Evolutionary conservation across 2,329 filamentous ascomycete genomes (phyloP).

Genomic region (Apiospora pterosperma): DNA sequence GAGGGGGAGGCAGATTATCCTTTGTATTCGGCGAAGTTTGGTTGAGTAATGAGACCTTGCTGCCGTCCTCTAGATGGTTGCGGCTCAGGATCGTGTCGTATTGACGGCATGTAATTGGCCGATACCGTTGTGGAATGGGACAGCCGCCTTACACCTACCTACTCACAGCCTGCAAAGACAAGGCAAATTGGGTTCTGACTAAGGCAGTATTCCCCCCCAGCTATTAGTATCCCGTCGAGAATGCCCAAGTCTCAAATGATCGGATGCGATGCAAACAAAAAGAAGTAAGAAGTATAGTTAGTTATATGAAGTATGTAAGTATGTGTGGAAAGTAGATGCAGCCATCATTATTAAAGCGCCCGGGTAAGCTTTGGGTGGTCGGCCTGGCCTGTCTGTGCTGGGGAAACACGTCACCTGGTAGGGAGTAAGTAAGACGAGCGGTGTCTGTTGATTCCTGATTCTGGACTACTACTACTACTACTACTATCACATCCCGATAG

Average conservation of each 20-base stretch:
- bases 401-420: not conserved
- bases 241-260: not conserved
- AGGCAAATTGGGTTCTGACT: not conserved
- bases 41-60: not conserved
- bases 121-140: constrained; percentile 10
- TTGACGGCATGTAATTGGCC: constrained; percentile 28
- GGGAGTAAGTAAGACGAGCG: not conserved
- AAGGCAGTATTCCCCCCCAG: not conserved
- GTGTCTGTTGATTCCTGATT: not conserved
- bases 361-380: not conserved
- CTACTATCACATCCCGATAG: not conserved
- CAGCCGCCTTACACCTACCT: not conserved
- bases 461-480: no score
- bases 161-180: not conserved
- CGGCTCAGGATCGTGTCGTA: constrained; percentile 25
- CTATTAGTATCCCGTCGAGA: not conserved
- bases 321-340: not conserved
- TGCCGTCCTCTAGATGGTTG: constrained; percentile 21
- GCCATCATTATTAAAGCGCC: not conserved
- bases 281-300: not conserved
- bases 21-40: not conserved
- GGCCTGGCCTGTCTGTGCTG: not conserved
- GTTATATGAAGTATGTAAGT: not conserved
- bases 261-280: not conserved
- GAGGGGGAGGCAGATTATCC: not conserved